A percentile compares a stretch with the other conserved stretches of the same genome.
These are phyloP conservation scores for Salix exigua DNA, from an alignment of 345 rosid genomes.

Conservation along the genomic window DNA sequence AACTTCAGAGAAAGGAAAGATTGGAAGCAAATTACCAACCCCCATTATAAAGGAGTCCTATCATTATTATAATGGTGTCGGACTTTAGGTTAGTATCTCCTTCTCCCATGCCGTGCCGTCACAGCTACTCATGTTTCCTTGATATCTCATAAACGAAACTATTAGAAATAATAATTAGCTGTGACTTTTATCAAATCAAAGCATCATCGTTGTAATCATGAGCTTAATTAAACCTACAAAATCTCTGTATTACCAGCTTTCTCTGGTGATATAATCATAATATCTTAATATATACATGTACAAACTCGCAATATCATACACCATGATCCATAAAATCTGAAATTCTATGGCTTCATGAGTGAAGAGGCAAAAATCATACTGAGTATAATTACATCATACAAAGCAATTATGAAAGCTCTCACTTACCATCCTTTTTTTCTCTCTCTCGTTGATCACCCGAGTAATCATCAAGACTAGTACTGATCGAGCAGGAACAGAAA, in stretches of 20 bases:
- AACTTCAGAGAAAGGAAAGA: slow-evolving; percentile 18
- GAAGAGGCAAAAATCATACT: neutral
- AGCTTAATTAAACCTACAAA: neutral
- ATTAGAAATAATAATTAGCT: slow-evolving; percentile 1
- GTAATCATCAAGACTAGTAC: neutral
- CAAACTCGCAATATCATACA: slow-evolving; percentile 4
- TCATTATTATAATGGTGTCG: slow-evolving; percentile 7
- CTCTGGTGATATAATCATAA: slow-evolving; percentile 1
- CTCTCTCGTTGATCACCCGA: slow-evolving; percentile 3
- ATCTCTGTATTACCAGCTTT: neutral
- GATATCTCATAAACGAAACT: neutral
- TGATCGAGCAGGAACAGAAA: neutral
- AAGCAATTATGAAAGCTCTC: slow-evolving; percentile 4
- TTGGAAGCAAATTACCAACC: slow-evolving; percentile 18
- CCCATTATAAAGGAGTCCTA: neutral
- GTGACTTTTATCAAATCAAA: slow-evolving; percentile 2
- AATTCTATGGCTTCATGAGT: neutral
- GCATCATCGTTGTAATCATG: slow-evolving; percentile 6
- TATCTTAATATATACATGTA: neutral
- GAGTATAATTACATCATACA: neutral
- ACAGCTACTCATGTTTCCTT: slow-evolving; percentile 34
- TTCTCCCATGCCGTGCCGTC: slow-evolving; percentile 33
- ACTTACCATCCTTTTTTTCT: slow-evolving; percentile 3
- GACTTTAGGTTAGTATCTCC: slow-evolving; percentile 6
- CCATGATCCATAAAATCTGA: slow-evolving; percentile 8